These are phyloP conservation scores for Phytophthora pini DNA, from an alignment of 352 stramenopile genomes.

Conservation along the genomic window DNA sequence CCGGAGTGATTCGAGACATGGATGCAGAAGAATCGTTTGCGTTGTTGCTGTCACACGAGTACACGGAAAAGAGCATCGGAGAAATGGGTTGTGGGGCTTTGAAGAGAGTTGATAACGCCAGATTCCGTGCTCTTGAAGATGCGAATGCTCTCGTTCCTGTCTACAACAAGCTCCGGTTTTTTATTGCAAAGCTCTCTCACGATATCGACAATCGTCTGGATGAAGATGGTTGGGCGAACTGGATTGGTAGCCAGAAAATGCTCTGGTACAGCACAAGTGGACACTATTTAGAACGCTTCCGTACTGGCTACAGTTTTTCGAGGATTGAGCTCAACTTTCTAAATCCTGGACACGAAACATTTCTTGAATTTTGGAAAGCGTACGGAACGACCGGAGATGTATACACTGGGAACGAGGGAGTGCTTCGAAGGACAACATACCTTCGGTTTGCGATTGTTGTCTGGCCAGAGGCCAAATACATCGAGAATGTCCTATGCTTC, in stretches of 20 bases:
- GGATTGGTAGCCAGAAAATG: neutral
- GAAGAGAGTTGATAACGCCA: constrained; percentile 27
- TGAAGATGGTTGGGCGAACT: constrained; percentile 2
- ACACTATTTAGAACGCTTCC: neutral
- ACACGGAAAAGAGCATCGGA: constrained; percentile 28
- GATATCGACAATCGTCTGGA: constrained; percentile 8
- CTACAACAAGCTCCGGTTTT: constrained; percentile 21
- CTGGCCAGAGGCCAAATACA: constrained; percentile 12
- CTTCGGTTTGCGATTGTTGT: constrained; percentile 25
- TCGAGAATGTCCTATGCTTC: too few relatives aligned
- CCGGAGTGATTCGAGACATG: neutral
- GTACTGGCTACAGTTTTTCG: neutral
- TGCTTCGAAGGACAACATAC: constrained; percentile 7
- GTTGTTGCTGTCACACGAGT: constrained; percentile 30
- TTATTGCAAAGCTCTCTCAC: constrained; percentile 18
- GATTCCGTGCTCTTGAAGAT: constrained; percentile 27
- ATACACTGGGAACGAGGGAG: constrained; percentile 14
- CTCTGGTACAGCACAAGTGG: neutral
- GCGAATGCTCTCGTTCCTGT: constrained; percentile 11
- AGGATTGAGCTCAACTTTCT: constrained; percentile 5
- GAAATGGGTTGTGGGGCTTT: constrained; percentile 18
- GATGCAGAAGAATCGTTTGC: constrained; percentile 19
- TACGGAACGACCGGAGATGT: constrained; percentile 10
- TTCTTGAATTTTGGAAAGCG: constrained; percentile 13
- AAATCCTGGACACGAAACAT: constrained; percentile 15